phyloP scores from a whole-genome alignment of 768 basidiomycete species.

The Boletellus ananas region DNA sequence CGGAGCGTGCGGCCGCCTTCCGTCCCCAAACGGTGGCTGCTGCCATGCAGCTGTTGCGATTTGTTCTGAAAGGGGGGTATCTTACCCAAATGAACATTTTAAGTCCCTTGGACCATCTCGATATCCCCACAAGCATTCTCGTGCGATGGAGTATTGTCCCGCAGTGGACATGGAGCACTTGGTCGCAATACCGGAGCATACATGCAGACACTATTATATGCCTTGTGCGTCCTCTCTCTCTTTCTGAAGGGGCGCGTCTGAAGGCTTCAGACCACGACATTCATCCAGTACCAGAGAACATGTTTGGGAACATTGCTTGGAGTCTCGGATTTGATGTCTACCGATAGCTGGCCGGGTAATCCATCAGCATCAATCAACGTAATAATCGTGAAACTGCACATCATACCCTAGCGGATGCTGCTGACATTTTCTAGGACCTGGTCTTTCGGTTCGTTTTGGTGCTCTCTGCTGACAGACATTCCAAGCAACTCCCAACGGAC shows the following conservation, averaged over 20 bases:
- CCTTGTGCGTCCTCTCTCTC: conserved; percentile 38
- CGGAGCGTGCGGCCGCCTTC: conserved; percentile 20
- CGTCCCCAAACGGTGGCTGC: conserved; percentile 46
- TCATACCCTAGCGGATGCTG: background rate
- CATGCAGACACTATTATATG: conserved; percentile 46
- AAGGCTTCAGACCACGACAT: conserved; percentile 45
- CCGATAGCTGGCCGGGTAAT: background rate
- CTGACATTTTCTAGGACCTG: conserved; percentile 17
- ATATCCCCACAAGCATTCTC: conserved; percentile 47
- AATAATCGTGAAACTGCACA: conserved; percentile 23
- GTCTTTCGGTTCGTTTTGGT: conserved; percentile 21
- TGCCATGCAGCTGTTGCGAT: conserved; percentile 44
- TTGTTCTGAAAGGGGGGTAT: conserved; percentile 31
- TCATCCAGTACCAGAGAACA: conserved; percentile 42
- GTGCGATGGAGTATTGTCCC: conserved; percentile 54
- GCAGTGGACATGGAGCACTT: conserved; percentile 64
- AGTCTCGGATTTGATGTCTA: background rate
- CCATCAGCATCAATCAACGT: conserved; percentile 19
- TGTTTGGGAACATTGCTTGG: conserved; percentile 1
- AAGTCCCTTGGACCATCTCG: conserved; percentile 26
- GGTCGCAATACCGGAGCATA: conserved; percentile 51
- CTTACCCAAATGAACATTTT: conserved; percentile 2
- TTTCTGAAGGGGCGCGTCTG: background rate
- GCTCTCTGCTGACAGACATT: conserved; percentile 12
- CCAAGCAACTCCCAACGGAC: conserved; percentile 15